Percentiles rank a stretch among this genome's conserved stretches.
Conservation (phyloP, 2,329 filamentous ascomycete genomes). For the Cladosporium halotolerans region DNA sequence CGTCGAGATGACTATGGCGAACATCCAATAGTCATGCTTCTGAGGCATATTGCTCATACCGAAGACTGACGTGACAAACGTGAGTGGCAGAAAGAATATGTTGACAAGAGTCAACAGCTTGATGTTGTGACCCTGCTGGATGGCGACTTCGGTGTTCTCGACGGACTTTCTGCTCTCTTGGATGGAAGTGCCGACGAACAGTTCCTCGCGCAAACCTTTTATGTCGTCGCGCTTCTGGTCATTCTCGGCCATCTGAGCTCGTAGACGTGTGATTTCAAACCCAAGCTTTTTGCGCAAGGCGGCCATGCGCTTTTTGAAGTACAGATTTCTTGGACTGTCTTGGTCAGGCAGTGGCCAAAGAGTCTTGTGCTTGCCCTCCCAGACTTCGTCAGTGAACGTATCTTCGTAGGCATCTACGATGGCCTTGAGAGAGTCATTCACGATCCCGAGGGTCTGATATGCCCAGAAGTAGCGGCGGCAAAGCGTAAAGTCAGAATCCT, state of each 20-base stretch:
- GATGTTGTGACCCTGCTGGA: constrained; percentile 57
- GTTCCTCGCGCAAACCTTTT: constrained; percentile 52
- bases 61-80: constrained; percentile 55
- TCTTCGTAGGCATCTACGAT: constrained; percentile 53
- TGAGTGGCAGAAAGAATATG: constrained; percentile 56
- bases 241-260: constrained; percentile 45
- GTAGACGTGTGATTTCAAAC: constrained; percentile 46
- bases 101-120: constrained; percentile 55
- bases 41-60: constrained; percentile 45
- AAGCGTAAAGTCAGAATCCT: constrained; percentile 56
- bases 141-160: constrained; percentile 46
- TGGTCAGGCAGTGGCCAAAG: constrained; percentile 51
- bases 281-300: constrained; percentile 45
- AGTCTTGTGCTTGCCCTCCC: constrained; percentile 49
- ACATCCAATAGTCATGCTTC: constrained; percentile 31
- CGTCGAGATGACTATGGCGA: constrained; percentile 36
- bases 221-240: constrained; percentile 51
- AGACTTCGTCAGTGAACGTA: constrained; percentile 54
- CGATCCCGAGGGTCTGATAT: constrained; percentile 54
- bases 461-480: constrained; percentile 59
- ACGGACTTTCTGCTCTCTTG: constrained; percentile 56
- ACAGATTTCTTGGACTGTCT: constrained; percentile 38
- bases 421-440: constrained; percentile 54
- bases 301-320: constrained; percentile 47
- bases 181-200: constrained; percentile 59